A percentile compares a stretch with the other conserved stretches of the same genome.
Conservation (phyloP, 345 rosid species). For the Passiflora organensis region DNA sequence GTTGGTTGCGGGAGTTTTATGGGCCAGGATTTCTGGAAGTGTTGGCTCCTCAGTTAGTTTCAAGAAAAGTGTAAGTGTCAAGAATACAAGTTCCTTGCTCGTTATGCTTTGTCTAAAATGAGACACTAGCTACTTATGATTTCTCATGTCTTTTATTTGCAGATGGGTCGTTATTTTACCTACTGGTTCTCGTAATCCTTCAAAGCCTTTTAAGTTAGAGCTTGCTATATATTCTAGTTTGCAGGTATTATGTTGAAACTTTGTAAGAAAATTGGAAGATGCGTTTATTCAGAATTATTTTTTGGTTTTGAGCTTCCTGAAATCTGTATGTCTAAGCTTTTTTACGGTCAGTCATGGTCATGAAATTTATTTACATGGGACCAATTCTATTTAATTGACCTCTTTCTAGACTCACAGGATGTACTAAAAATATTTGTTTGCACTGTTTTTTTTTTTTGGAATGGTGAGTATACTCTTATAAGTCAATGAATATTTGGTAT, state of each 20-base stretch:
- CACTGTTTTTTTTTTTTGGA: too few species aligned
- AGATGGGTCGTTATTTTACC: constrained; percentile 93
- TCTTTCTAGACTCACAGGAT: too few species aligned
- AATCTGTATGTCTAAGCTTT: background rate
- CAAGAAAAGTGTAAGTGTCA: constrained; percentile 77
- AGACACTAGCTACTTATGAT: constrained; percentile 4
- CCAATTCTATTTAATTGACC: too few species aligned
- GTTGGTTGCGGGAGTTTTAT: constrained; percentile 87
- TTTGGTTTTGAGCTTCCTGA: background rate
- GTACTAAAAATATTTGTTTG: too few species aligned
- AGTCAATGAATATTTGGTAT: background rate
- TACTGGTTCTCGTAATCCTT: constrained; percentile 62
- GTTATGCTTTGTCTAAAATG: too few species aligned
- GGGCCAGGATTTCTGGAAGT: constrained; percentile 84
- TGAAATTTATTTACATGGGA: too few species aligned
- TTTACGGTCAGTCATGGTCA: too few species aligned
- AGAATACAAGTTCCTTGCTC: background rate
- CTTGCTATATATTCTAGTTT: constrained; percentile 67
- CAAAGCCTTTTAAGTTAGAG: constrained; percentile 79
- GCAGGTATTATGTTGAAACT: constrained; percentile 43
- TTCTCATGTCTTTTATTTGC: constrained; percentile 18
- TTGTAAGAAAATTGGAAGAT: background rate
- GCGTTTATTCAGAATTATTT: background rate
- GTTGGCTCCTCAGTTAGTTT: constrained; percentile 73
- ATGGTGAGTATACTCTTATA: too few species aligned